Conservation (phyloP, 768 basidiomycete genomes). For the Panellus pusillus region DNA sequence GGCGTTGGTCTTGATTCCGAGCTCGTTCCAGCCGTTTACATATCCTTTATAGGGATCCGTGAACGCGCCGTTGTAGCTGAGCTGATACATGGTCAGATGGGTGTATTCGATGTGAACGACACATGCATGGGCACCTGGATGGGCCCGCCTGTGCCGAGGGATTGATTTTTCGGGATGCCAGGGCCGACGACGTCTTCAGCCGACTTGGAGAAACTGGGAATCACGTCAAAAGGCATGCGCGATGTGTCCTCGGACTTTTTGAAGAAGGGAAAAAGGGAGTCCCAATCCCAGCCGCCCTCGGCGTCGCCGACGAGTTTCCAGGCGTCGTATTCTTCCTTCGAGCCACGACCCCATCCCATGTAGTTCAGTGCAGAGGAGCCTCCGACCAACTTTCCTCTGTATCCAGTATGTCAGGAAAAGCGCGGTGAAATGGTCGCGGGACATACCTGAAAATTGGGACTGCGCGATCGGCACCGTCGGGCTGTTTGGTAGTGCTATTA, state of each 20-base stretch:
- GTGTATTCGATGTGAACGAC: background rate
- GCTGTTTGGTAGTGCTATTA: slow-evolving; percentile 1
- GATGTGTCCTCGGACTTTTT: background rate
- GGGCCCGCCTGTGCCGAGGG: background rate
- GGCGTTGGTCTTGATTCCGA: background rate
- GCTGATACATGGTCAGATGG: background rate
- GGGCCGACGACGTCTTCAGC: background rate
- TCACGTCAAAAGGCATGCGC: background rate
- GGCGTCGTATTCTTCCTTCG: slow-evolving; percentile 9
- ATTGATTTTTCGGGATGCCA: background rate
- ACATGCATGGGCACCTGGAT: background rate
- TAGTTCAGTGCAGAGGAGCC: slow-evolving; percentile 5
- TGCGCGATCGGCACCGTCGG: background rate
- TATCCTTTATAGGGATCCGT: background rate
- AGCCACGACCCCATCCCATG: slow-evolving; percentile 9
- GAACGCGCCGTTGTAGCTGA: background rate
- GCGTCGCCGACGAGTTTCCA: background rate
- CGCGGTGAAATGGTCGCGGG: background rate
- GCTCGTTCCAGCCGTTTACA: slow-evolving; percentile 8
- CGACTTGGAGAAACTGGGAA: background rate
- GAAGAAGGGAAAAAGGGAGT: slow-evolving; percentile 1
- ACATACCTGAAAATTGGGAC: slow-evolving; percentile 3
- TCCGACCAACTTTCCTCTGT: slow-evolving; percentile 5
- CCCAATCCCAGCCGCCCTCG: slow-evolving; percentile 7
- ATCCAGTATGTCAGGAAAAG: too few species aligned